Conservation (phyloP, 1,284 basidiomycete species). For the Blastosporella zonata region DNA sequence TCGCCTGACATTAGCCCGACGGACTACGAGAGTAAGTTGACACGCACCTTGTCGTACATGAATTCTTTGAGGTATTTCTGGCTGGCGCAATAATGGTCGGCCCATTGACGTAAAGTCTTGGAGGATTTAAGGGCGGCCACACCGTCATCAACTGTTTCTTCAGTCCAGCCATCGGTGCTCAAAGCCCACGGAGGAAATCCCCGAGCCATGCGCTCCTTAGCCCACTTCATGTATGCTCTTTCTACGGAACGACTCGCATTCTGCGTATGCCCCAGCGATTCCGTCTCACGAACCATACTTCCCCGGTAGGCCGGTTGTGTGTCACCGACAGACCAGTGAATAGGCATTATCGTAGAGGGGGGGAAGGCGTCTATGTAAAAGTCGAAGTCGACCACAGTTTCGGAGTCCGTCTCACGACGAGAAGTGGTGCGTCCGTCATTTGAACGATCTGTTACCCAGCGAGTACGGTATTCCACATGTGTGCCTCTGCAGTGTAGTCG, state of each 20-base stretch:
- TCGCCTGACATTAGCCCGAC: background rate
- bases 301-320: slow-evolving; percentile 54
- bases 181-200: slow-evolving; percentile 44
- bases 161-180: slow-evolving; percentile 21
- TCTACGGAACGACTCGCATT: slow-evolving; percentile 28
- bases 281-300: slow-evolving; percentile 47
- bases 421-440: slow-evolving; percentile 32
- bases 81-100: slow-evolving; percentile 65
- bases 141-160: slow-evolving; percentile 24
- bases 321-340: slow-evolving; percentile 52
- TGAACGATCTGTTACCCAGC: slow-evolving; percentile 42
- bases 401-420: slow-evolving; percentile 44
- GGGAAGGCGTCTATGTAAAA: slow-evolving; percentile 54
- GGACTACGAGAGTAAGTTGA: background rate
- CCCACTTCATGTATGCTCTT: slow-evolving; percentile 31
- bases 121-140: slow-evolving; percentile 40
- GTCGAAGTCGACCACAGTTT: slow-evolving; percentile 62
- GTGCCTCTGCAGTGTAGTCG: slow-evolving; percentile 53
- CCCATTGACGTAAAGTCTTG: slow-evolving; percentile 62
- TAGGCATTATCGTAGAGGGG: slow-evolving; percentile 32
- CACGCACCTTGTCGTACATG: slow-evolving; percentile 51
- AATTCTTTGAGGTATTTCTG: slow-evolving; percentile 64
- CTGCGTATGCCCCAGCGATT: slow-evolving; percentile 31
- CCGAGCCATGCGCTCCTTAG: slow-evolving; percentile 25
- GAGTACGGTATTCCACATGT: slow-evolving; percentile 53